phyloP scores from a whole-genome alignment of 768 basidiomycete genomes.

The Baorangia bicolor region DNA sequence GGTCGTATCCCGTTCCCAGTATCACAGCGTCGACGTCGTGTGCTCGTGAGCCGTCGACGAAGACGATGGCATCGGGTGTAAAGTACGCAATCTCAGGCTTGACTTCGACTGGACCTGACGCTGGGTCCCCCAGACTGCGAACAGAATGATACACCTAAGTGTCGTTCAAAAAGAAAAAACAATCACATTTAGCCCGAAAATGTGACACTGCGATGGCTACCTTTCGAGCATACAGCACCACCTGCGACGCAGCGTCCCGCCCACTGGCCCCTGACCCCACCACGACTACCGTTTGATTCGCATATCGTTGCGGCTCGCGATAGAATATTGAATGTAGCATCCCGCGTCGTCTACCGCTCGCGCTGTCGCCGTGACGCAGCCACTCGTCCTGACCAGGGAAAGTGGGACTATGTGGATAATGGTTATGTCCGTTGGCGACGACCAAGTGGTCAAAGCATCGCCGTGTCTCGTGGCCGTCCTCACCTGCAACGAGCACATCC shows the following conservation, averaged over 20 bases:
- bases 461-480: constrained; percentile 18
- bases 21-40: constrained; percentile 46
- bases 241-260: constrained; percentile 46
- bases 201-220: constrained; percentile 31
- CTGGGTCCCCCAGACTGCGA: constrained; percentile 23
- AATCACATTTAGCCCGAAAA: background rate
- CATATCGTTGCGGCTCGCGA: constrained; percentile 44
- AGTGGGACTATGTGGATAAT: constrained; percentile 44
- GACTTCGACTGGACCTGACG: constrained; percentile 23
- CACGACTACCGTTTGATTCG: constrained; percentile 45
- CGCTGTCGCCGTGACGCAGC: constrained; percentile 33
- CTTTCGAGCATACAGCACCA: constrained; percentile 39
- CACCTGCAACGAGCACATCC: constrained; percentile 39
- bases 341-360: constrained; percentile 30
- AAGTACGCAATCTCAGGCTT: constrained; percentile 52
- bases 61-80: constrained; percentile 42
- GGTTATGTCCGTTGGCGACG: constrained; percentile 56
- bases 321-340: constrained; percentile 56
- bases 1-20: constrained; percentile 56
- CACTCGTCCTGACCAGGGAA: constrained; percentile 52
- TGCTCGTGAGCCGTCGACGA: constrained; percentile 44
- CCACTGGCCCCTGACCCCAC: constrained; percentile 50
- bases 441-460: constrained; percentile 52
- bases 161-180: background rate
- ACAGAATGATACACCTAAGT: constrained; percentile 38